Evolutionary conservation across 176 grass and related monocot species (phyloP).

Genomic region (Alloteropsis semialata): DNA sequence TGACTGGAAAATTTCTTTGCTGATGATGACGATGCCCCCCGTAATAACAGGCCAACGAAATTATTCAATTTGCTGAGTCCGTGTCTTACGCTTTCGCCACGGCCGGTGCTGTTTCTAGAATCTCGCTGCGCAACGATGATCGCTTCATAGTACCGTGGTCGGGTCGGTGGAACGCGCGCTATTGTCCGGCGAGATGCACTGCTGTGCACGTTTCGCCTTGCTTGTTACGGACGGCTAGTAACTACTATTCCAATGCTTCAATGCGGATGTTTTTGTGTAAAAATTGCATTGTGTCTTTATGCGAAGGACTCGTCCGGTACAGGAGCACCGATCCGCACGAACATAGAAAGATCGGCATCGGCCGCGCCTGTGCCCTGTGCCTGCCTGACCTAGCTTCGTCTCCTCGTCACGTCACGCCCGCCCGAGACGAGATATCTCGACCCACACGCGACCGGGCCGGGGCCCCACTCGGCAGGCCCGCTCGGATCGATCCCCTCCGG

Average conservation of each 20-base stretch:
- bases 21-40: background rate
- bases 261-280: background rate
- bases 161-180: background rate
- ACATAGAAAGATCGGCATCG: too few species aligned
- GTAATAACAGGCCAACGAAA: background rate
- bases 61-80: background rate
- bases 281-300: too few species aligned
- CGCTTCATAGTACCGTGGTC: background rate
- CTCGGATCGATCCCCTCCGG: too few species aligned
- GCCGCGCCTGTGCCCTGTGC: too few species aligned
- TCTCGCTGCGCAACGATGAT: too few species aligned
- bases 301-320: too few species aligned
- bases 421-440: background rate
- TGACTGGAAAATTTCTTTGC: background rate
- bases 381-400: too few species aligned
- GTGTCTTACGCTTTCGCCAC: background rate
- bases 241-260: background rate
- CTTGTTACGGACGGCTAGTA: too few species aligned
- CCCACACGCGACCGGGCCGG: background rate
- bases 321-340: too few species aligned
- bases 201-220: too few species aligned
- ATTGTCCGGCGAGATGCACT: background rate
- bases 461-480: too few species aligned
- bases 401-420: too few species aligned
- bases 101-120: background rate